These are phyloP conservation scores for Malus hybrid DNA, from an alignment of 331 rosid species.

Conservation along the genomic window DNA sequence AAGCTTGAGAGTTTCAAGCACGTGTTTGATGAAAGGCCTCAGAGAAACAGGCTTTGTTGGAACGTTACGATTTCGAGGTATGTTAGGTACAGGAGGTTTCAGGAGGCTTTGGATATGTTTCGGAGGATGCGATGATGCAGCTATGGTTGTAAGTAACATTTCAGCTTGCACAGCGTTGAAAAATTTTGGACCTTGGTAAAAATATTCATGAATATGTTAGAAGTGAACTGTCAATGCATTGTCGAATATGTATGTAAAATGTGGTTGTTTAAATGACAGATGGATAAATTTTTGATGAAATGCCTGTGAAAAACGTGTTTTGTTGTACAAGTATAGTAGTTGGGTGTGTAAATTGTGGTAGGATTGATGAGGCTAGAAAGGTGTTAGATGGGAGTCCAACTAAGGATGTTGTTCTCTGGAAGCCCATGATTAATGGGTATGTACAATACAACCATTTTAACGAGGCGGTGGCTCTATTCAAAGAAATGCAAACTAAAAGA, in stretches of 20 bases:
- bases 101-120: constrained; percentile 43
- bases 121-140: constrained; percentile 45
- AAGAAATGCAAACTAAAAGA: constrained; percentile 28
- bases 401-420: no score
- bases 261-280: constrained; percentile 44
- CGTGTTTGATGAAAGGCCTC: constrained; percentile 28
- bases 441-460: no score
- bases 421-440: not conserved
- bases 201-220: constrained; percentile 42
- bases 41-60: constrained; percentile 46
- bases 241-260: constrained; percentile 16
- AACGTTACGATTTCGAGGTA: constrained; percentile 55
- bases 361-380: constrained; percentile 51
- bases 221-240: constrained; percentile 39
- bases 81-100: constrained; percentile 45
- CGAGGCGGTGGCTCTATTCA: no score
- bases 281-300: constrained; percentile 38
- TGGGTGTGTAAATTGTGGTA: not conserved
- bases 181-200: constrained; percentile 51
- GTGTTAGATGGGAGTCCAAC: constrained; percentile 26
- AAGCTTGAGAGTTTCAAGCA: not conserved
- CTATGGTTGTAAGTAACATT: constrained; percentile 51
- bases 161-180: constrained; percentile 58
- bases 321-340: constrained; percentile 41
- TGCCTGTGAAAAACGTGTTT: constrained; percentile 40